phyloP scores from a whole-genome alignment of 2,329 filamentous ascomycete species.

The Neonectria hederae region DNA sequence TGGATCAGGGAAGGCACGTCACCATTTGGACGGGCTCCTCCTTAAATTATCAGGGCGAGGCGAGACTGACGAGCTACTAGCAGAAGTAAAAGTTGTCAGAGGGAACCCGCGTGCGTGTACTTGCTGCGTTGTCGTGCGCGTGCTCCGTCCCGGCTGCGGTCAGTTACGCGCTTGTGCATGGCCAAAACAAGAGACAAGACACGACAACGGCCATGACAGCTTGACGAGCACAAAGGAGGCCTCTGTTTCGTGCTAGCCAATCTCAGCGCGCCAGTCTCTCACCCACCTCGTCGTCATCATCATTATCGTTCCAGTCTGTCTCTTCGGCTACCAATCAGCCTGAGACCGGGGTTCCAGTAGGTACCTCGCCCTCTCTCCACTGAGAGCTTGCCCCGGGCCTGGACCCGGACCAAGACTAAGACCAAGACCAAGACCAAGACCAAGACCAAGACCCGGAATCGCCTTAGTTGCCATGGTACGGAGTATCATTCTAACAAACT shows the following conservation, averaged over 20 bases:
- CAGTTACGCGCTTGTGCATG: too few species aligned
- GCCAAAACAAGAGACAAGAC: neutral
- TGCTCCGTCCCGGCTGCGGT: too few species aligned
- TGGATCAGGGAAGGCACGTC: neutral
- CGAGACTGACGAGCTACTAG: too few species aligned
- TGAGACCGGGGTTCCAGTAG: too few species aligned
- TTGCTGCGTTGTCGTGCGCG: neutral
- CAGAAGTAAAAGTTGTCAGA: neutral
- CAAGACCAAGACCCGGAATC: too few species aligned
- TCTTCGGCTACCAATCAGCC: neutral
- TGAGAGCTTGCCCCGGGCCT: too few species aligned
- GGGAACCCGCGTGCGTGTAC: neutral
- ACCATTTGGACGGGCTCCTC: neutral
- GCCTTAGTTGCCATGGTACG: too few species aligned
- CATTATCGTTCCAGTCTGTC: neutral
- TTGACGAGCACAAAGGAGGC: neutral
- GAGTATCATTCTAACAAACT: too few species aligned
- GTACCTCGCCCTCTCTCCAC: too few species aligned
- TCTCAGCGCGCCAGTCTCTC: neutral
- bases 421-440: too few species aligned
- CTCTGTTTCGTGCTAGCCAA: constrained; percentile 1
- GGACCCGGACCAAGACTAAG: too few species aligned
- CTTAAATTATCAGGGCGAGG: neutral
- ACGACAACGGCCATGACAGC: neutral
- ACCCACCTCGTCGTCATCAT: neutral